These are phyloP conservation scores for Patellifolia procumbens DNA, from an alignment of 179 eudicot genomes.

Conservation along the genomic window DNA sequence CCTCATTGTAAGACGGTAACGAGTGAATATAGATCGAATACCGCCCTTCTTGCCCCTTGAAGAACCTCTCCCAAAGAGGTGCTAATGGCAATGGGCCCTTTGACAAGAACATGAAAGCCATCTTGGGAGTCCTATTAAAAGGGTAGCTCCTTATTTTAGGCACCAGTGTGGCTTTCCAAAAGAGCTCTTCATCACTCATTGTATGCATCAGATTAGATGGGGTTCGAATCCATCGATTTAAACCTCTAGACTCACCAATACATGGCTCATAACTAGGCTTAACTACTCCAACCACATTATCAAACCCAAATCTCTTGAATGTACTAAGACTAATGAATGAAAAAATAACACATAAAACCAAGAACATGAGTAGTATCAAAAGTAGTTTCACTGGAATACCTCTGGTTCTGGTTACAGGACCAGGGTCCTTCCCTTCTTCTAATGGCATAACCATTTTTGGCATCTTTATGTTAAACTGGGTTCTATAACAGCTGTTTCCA, in stretches of 20 bases:
- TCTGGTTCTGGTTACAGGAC: too few species aligned
- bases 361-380: too few species aligned
- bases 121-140: constrained; percentile 39
- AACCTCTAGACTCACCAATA: constrained; percentile 36
- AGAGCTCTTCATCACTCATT: constrained; percentile 50
- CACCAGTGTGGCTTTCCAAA: constrained; percentile 53
- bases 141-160: constrained; percentile 43
- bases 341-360: too few species aligned
- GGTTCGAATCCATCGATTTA: constrained; percentile 37
- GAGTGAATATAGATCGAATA: constrained; percentile 50
- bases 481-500: too few species aligned
- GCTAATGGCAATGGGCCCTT: constrained; percentile 58
- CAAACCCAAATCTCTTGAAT: too few species aligned
- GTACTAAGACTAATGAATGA: too few species aligned
- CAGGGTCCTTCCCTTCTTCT: too few species aligned
- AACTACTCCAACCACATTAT: too few species aligned
- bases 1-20: constrained; percentile 38
- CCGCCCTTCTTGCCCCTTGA: constrained; percentile 36
- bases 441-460: too few species aligned
- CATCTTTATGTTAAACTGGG: too few species aligned
- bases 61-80: constrained; percentile 52
- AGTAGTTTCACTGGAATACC: too few species aligned
- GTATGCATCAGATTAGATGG: constrained; percentile 50
- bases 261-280: too few species aligned
- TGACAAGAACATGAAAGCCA: constrained; percentile 63